phyloP scores from a whole-genome alignment of 2,329 filamentous ascomycete species.

The Alternaria incomplexa region DNA sequence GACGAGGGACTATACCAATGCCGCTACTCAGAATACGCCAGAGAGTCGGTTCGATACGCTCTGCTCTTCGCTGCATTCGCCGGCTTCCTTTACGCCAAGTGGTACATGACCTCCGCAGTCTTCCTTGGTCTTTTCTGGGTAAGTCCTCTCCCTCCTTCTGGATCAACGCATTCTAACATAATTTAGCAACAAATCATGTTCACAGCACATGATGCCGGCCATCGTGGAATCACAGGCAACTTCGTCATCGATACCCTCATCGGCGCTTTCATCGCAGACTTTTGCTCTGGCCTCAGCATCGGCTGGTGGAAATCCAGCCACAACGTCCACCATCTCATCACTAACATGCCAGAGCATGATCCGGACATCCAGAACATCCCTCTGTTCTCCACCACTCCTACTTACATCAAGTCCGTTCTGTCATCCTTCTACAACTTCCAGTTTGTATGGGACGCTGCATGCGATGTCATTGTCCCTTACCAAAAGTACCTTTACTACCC shows the following conservation, averaged over 20 bases:
- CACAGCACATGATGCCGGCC: conserved; percentile 69
- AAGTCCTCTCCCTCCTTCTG: background rate
- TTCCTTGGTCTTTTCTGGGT: conserved; percentile 70
- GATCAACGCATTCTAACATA: conserved; percentile 10
- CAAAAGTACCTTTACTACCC: conserved; percentile 86
- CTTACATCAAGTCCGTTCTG: conserved; percentile 73
- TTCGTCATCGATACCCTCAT: conserved; percentile 66
- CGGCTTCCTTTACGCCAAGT: conserved; percentile 54
- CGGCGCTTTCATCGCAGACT: conserved; percentile 68
- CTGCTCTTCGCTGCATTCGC: conserved; percentile 59
- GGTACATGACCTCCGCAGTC: conserved; percentile 64
- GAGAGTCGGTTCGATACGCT: conserved; percentile 63
- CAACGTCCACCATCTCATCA: conserved; percentile 71
- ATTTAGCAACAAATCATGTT: conserved; percentile 71
- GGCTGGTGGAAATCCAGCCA: conserved; percentile 75
- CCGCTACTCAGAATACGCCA: conserved; percentile 63
- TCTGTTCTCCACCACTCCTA: conserved; percentile 84
- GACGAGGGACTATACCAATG: conserved; percentile 66
- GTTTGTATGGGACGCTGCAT: conserved; percentile 78
- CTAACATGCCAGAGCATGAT: conserved; percentile 63
- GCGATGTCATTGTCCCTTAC: conserved; percentile 71
- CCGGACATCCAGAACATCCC: conserved; percentile 68
- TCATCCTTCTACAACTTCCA: conserved; percentile 85
- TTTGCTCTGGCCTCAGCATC: conserved; percentile 69
- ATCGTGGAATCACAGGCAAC: conserved; percentile 66